These are phyloP conservation scores for Phaffia rhodozyma DNA, from an alignment of 1,284 basidiomycete genomes.

Conservation along the genomic window DNA sequence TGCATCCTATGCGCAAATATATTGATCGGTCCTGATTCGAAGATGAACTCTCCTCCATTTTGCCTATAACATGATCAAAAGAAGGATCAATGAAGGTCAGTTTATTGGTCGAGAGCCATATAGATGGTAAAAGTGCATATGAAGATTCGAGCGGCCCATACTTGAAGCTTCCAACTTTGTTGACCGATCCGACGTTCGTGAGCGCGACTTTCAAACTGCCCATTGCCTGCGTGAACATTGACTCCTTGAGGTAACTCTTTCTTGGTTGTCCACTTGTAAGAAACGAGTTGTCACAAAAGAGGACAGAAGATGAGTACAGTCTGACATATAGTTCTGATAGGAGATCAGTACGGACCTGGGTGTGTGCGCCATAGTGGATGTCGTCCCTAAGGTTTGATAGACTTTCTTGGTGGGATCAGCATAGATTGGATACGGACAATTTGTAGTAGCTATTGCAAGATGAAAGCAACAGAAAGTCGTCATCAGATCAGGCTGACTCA, in stretches of 20 bases:
- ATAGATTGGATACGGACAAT: not conserved
- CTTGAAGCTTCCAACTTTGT: not conserved
- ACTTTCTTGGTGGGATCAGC: not conserved
- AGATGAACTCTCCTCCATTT: conserved; percentile 4
- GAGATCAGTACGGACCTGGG: not conserved
- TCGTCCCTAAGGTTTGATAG: not conserved
- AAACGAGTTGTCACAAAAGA: too few relatives aligned
- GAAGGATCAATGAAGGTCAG: not conserved
- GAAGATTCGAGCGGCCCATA: not conserved
- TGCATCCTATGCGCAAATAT: conserved; percentile 5
- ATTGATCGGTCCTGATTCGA: not conserved
- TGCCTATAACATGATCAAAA: not conserved
- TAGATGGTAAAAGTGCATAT: not conserved
- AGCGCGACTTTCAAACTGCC: not conserved
- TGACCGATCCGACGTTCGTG: not conserved
- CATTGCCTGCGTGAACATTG: not conserved
- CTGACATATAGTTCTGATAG: too few relatives aligned
- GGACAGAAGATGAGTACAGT: too few relatives aligned
- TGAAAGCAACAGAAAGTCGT: not conserved
- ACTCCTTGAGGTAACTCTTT: not conserved
- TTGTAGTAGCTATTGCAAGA: not conserved
- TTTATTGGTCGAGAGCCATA: not conserved
- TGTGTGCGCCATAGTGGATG: not conserved
- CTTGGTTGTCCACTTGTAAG: not conserved
- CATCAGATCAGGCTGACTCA: not conserved